Base-by-base conservation (phyloP, 2,329 filamentous ascomycete genomes). In the Magnaporthiopsis incrustans region DNA sequence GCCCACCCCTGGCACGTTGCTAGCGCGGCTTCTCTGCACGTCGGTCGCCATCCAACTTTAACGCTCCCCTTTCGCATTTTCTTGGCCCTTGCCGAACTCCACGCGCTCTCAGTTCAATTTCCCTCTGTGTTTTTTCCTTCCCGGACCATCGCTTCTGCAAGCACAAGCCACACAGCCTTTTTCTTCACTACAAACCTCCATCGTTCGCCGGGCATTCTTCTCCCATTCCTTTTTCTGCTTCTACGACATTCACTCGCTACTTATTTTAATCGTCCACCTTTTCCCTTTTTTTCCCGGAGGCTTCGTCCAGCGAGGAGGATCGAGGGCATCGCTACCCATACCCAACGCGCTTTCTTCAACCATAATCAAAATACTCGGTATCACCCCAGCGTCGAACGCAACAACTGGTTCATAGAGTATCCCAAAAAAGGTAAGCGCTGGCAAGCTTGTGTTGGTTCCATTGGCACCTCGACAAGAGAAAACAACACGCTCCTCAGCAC, bases 161-260 rank as follows among this genome's bases (percentile, higher is more conserved):
- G 56, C 61, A 63, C 61, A 63, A 56, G n/a, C 33, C 25, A 26
- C 56, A 44, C 44, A 8, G 44, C 44, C 44, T n/a, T 57, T 30
- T 58, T 60, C 22, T 32, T 60, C 32, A 22, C 44, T n/a, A 56
- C 53, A 30, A 58, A 58, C 27, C 56, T 56, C 60, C 35, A 61
- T 44, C 60, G 60, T 61, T 61, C 60, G 60, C 60, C 60, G 35
- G 33, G 61, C 61, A 59, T 63, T 63, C 61, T 38, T 63, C 38
- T 56, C 61, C 38, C 61, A 58, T 59, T 63, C 56, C 56, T 63
- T 44, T 44, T 59, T 57, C 56, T n/a, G 18, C 1, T 53, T 38
- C 56, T 44, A 59, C 61, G 61, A 63, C 56, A 57, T 63, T 63
- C 61, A 59, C 61, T 63, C 61, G 61, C 56, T 63, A 58, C 30